Percentiles rank a stretch among this genome's conserved stretches.
Evolutionary conservation across 2,329 filamentous ascomycete species (phyloP).

Genomic region (Metarhizium guizhouense): DNA sequence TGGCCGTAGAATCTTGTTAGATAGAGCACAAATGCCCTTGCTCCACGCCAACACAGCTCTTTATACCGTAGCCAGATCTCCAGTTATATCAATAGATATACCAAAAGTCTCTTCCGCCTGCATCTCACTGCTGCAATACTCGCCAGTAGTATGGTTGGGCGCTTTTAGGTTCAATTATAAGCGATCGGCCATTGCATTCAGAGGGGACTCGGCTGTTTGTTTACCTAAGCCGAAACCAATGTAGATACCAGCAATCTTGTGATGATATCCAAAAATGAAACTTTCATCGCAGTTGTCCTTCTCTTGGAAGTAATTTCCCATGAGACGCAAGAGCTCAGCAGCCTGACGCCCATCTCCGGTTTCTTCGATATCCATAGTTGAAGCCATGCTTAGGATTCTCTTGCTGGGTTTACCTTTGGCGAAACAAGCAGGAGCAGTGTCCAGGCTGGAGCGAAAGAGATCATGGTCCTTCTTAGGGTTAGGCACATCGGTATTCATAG

Average conservation of each 20-base stretch:
- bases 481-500: background rate
- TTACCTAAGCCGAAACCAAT: constrained; percentile 8
- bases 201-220: background rate
- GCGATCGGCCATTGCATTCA: background rate
- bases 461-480: background rate
- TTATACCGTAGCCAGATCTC: constrained; percentile 6
- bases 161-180: background rate
- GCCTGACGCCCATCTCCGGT: background rate
- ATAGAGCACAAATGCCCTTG: background rate
- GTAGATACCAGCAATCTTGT: constrained; percentile 8
- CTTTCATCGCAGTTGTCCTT: constrained; percentile 13
- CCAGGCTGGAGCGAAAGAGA: background rate
- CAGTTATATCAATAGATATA: background rate
- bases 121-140: background rate
- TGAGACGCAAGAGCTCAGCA: background rate
- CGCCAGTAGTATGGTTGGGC: background rate
- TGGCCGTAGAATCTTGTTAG: background rate
- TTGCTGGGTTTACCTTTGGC: background rate
- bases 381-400: background rate
- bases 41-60: constrained; percentile 2
- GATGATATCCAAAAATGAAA: constrained; percentile 11
- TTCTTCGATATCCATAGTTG: background rate
- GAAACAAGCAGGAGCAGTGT: background rate
- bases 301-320: constrained; percentile 6
- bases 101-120: background rate